Evolutionary conservation across 768 basidiomycete species (phyloP).

Genomic region (Termitomyces sp.): DNA sequence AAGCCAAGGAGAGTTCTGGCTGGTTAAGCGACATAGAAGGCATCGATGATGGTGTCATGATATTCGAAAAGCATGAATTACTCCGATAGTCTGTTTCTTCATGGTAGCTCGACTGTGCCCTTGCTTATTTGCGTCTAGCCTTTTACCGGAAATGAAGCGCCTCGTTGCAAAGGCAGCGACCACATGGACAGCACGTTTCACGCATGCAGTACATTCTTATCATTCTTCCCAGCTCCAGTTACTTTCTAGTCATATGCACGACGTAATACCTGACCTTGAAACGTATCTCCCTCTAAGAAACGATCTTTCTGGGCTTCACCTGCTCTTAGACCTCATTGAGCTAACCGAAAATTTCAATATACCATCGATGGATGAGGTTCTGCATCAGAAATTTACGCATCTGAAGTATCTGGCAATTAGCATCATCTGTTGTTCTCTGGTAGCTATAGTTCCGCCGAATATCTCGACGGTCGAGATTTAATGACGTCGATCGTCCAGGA

Average conservation of each 20-base stretch:
- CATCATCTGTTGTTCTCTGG: slow-evolving; percentile 54
- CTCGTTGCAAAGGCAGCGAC: slow-evolving; percentile 30
- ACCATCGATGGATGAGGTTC: slow-evolving; percentile 27
- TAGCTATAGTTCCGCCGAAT: slow-evolving; percentile 25
- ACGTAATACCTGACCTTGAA: slow-evolving; percentile 39
- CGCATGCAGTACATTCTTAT: slow-evolving; percentile 32
- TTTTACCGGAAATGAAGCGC: slow-evolving; percentile 37
- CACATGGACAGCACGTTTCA: slow-evolving; percentile 44
- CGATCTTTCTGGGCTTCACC: slow-evolving; percentile 45
- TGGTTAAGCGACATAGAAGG: slow-evolving; percentile 18
- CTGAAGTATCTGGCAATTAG: slow-evolving; percentile 44
- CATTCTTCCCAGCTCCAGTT: slow-evolving; percentile 32
- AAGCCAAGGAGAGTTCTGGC: slow-evolving; percentile 14
- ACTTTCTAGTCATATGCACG: slow-evolving; percentile 22
- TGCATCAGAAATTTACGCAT: slow-evolving; percentile 25
- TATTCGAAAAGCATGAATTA: slow-evolving; percentile 26
- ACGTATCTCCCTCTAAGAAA: slow-evolving; percentile 46
- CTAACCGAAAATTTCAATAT: slow-evolving; percentile 46
- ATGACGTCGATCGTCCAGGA: slow-evolving; percentile 42
- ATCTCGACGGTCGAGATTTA: slow-evolving; percentile 5
- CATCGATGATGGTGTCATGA: slow-evolving; percentile 14
- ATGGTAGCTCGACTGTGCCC: slow-evolving; percentile 9
- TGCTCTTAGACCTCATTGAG: slow-evolving; percentile 54
- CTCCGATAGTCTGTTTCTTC: slow-evolving; percentile 34
- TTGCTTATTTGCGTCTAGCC: slow-evolving; percentile 26